Evolutionary conservation across 2,329 filamentous ascomycete genomes (phyloP).

Genomic region (Colletotrichum liaoningense): DNA sequence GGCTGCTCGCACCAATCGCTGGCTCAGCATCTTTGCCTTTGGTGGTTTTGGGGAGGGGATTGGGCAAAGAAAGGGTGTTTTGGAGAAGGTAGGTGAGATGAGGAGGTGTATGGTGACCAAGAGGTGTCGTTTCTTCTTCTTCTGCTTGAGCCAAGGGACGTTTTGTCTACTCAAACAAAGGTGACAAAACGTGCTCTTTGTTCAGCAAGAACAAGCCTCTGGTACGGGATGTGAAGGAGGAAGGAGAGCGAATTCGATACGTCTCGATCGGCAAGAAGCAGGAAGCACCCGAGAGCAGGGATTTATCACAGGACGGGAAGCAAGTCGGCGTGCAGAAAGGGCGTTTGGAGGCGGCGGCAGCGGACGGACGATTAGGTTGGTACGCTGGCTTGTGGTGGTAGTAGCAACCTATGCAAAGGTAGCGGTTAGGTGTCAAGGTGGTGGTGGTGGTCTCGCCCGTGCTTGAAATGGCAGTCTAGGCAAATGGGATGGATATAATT

Average conservation of each 20-base stretch:
- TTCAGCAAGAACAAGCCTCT: slow-evolving; percentile 35
- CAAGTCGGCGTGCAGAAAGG: slow-evolving; percentile 26
- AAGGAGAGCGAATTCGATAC: slow-evolving; percentile 28
- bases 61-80: slow-evolving; percentile 12
- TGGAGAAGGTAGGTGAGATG: not conserved
- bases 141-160: slow-evolving; percentile 18
- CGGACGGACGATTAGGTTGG: not conserved
- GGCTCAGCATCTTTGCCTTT: slow-evolving; percentile 57
- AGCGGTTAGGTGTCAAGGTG: slow-evolving; percentile 10
- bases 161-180: slow-evolving; percentile 14
- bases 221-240: slow-evolving; percentile 23
- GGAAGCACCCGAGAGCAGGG: slow-evolving; percentile 35
- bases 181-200: slow-evolving; percentile 30
- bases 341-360: slow-evolving; percentile 6
- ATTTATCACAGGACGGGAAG: slow-evolving; percentile 30
- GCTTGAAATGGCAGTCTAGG: slow-evolving; percentile 19
- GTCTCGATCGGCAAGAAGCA: slow-evolving; percentile 34
- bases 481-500: slow-evolving; percentile 33
- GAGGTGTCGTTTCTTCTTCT: slow-evolving; percentile 19
- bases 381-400: slow-evolving; percentile 10
- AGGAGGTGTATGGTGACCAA: slow-evolving; percentile 23
- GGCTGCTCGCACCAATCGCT: slow-evolving; percentile 61
- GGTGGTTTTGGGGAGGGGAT: slow-evolving; percentile 38
- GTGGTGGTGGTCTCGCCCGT: slow-evolving; percentile 26
- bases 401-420: slow-evolving; percentile 2